A percentile compares a stretch with the other conserved stretches of the same genome.
Evolutionary conservation across 2,329 filamentous ascomycete species (phyloP).

Genomic region (Fusarium sp.): DNA sequence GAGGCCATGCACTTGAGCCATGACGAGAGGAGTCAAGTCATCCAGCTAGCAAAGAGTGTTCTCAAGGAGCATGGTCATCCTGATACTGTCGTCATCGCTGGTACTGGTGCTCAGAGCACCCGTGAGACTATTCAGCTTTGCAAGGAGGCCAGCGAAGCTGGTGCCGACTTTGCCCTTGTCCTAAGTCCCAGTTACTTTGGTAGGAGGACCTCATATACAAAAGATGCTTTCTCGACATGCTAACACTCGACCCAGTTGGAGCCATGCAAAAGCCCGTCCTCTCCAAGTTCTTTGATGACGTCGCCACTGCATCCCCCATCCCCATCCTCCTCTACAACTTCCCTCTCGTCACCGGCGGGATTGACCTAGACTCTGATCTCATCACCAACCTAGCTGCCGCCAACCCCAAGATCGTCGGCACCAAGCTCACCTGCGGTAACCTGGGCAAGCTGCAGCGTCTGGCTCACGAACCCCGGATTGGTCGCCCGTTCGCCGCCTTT

Average conservation of each 20-base stretch:
- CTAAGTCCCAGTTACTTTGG: conserved; percentile 75
- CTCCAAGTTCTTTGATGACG: conserved; percentile 65
- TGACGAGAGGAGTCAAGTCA: conserved; percentile 69
- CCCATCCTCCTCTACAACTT: conserved; percentile 72
- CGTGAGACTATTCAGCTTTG: conserved; percentile 71
- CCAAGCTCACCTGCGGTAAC: conserved; percentile 69
- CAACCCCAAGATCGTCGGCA: conserved; percentile 64
- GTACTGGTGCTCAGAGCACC: conserved; percentile 72
- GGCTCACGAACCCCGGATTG: conserved; percentile 41
- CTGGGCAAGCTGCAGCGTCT: conserved; percentile 64
- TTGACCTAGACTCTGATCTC: conserved; percentile 65
- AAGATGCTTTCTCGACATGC: not conserved
- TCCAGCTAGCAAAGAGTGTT: conserved; percentile 66
- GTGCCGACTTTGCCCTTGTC: conserved; percentile 72
- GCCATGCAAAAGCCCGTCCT: conserved; percentile 58
- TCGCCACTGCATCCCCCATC: conserved; percentile 64
- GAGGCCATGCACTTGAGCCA: conserved; percentile 74
- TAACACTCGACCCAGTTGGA: not conserved
- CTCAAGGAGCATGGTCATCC: conserved; percentile 64
- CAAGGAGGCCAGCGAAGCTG: conserved; percentile 67
- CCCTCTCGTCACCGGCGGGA: conserved; percentile 64
- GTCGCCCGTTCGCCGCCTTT: conserved; percentile 66
- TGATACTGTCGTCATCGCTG: conserved; percentile 70
- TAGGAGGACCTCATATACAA: conserved; percentile 33
- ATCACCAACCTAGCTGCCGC: conserved; percentile 6